phyloP scores from a whole-genome alignment of 2,329 filamentous ascomycete genomes.

The Clathrospora elynae region DNA sequence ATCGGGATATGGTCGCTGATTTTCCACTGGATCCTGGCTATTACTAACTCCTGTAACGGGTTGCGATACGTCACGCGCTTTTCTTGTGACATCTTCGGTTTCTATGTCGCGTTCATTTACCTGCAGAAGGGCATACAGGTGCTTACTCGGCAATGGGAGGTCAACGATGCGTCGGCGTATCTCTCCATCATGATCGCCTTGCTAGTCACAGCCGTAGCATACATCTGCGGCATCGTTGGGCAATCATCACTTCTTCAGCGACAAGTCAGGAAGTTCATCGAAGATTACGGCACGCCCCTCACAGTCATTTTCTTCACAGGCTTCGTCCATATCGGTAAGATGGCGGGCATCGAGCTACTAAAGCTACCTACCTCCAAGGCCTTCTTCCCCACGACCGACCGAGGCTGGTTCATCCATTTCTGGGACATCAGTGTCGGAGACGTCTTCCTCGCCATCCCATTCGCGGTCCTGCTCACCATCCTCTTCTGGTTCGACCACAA shows the following conservation, averaged over 20 bases:
- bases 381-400: conserved; percentile 76
- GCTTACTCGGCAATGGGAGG: conserved; percentile 72
- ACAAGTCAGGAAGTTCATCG: conserved; percentile 78
- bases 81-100: conserved; percentile 91
- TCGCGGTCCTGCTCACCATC: conserved; percentile 80
- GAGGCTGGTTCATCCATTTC: conserved; percentile 79
- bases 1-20: conserved; percentile 85
- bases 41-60: conserved; percentile 85
- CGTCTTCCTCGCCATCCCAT: conserved; percentile 84
- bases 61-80: conserved; percentile 90
- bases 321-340: conserved; percentile 84
- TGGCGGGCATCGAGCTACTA: conserved; percentile 71
- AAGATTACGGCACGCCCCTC: conserved; percentile 82
- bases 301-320: conserved; percentile 79
- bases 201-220: conserved; percentile 77
- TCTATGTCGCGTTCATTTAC: conserved; percentile 92
- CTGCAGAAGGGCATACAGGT: conserved; percentile 90
- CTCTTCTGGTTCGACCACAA: conserved; percentile 93
- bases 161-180: conserved; percentile 68
- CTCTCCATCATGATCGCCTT: conserved; percentile 77
- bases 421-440: conserved; percentile 76
- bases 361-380: conserved; percentile 75
- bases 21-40: conserved; percentile 81
- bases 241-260: conserved; percentile 74
- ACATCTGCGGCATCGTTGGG: conserved; percentile 74